These are phyloP conservation scores for Diplodia scrobiculata DNA, from an alignment of 2,329 filamentous ascomycete species.

Conservation along the genomic window DNA sequence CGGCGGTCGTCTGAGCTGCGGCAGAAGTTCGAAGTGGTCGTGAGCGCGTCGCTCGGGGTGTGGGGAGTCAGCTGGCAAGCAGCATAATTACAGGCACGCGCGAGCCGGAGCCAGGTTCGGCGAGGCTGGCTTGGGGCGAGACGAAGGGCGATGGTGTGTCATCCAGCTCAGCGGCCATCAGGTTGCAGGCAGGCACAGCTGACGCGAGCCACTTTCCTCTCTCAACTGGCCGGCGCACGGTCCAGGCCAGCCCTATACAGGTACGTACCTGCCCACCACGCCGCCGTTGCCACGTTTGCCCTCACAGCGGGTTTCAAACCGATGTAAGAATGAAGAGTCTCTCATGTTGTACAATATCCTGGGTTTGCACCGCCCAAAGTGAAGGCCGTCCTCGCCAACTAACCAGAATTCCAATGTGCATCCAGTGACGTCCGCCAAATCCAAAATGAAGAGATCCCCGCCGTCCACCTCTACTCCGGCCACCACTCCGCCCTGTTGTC, in stretches of 20 bases:
- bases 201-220: neutral
- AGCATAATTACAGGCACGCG: conserved; percentile 23
- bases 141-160: conserved; percentile 1
- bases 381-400: no score
- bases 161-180: neutral
- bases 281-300: neutral
- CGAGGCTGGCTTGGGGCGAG: neutral
- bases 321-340: neutral
- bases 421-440: no score
- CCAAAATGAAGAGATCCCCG: no score
- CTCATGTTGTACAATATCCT: no score
- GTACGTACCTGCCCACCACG: no score
- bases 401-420: no score
- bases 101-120: conserved; percentile 7
- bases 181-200: conserved; percentile 1
- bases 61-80: conserved; percentile 20
- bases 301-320: neutral
- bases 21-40: neutral
- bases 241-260: neutral
- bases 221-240: neutral
- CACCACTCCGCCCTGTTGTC: no score
- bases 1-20: neutral
- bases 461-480: no score
- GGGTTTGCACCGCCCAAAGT: no score
- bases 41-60: conserved; percentile 18